Percentiles rank a stretch among this genome's conserved stretches.
Conservation (phyloP, 495 filamentous ascomycete genomes). For the Barbatosphaeria neglecta region DNA sequence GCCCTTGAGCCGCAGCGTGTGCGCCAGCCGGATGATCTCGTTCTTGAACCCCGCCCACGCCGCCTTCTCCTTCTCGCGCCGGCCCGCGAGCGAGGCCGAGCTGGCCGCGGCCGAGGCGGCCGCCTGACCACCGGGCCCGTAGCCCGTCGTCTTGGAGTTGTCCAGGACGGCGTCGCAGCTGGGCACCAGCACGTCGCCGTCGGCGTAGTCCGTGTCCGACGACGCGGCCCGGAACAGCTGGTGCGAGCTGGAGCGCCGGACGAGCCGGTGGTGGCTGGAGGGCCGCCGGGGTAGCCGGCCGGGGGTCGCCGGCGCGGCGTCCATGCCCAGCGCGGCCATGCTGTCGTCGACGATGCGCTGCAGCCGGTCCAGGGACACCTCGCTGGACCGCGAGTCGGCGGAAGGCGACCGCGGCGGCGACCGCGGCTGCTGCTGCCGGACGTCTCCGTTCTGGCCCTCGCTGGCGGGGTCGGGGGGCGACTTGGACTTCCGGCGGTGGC, state of each 20-base stretch:
- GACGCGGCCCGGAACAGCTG: constrained; percentile 30
- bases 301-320: constrained; percentile 19
- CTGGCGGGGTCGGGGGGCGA: constrained; percentile 11
- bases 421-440: not conserved
- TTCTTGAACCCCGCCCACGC: constrained; percentile 74
- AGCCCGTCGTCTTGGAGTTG: constrained; percentile 77
- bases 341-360: constrained; percentile 59
- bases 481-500: constrained; percentile 13
- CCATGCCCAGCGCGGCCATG: constrained; percentile 33
- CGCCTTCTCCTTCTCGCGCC: constrained; percentile 51
- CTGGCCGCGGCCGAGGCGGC: constrained; percentile 23
- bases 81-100: constrained; percentile 25
- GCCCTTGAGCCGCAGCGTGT: constrained; percentile 78
- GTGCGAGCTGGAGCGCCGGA: constrained; percentile 6
- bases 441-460: constrained; percentile 3
- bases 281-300: constrained; percentile 20
- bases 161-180: constrained; percentile 70
- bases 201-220: constrained; percentile 73
- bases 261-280: constrained; percentile 23
- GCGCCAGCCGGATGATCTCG: constrained; percentile 78
- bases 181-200: constrained; percentile 60
- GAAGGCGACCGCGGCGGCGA: constrained; percentile 23
- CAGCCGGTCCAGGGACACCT: constrained; percentile 53
- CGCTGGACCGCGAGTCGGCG: constrained; percentile 43
- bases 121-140: constrained; percentile 47